phyloP scores from a whole-genome alignment of 352 stramenopile genomes.

The Globisporangium nagaii region DNA sequence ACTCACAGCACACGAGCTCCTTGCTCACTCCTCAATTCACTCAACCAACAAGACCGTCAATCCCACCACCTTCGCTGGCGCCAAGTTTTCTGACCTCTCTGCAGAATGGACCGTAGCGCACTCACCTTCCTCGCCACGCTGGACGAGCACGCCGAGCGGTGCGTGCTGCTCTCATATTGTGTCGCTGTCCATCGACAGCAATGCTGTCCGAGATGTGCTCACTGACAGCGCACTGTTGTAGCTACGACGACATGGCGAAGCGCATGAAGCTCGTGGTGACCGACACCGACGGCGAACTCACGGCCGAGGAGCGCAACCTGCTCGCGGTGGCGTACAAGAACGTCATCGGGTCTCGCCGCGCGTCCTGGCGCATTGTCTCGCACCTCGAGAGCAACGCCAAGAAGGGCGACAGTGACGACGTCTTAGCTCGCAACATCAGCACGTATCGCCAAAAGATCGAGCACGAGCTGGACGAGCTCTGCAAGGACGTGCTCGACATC shows the following conservation, averaged over 20 bases:
- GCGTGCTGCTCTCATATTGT: slow-evolving; percentile 9
- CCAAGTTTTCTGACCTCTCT: no score
- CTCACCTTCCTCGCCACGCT: slow-evolving; percentile 83
- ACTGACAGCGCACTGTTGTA: slow-evolving; percentile 8
- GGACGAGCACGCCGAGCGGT: slow-evolving; percentile 77
- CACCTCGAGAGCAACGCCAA: slow-evolving; percentile 90
- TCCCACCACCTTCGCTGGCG: neutral
- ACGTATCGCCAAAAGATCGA: slow-evolving; percentile 97
- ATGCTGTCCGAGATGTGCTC: no score
- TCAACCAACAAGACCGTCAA: neutral
- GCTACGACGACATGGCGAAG: slow-evolving; percentile 92
- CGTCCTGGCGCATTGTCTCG: slow-evolving; percentile 98
- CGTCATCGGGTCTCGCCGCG: slow-evolving; percentile 97
- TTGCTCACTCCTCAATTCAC: neutral
- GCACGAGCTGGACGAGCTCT: slow-evolving; percentile 93
- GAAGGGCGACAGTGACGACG: slow-evolving; percentile 92
- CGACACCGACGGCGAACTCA: slow-evolving; percentile 94
- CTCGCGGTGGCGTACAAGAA: slow-evolving; percentile 96
- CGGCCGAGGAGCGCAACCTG: slow-evolving; percentile 98
- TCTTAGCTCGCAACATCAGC: slow-evolving; percentile 60
- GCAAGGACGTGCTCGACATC: slow-evolving; percentile 97
- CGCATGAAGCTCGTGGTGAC: slow-evolving; percentile 99
- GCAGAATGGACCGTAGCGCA: slow-evolving; percentile 81
- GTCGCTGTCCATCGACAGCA: no score
- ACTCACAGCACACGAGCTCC: no score